phyloP scores from a whole-genome alignment of 2,329 filamentous ascomycete genomes.

The Cercospora sp. region DNA sequence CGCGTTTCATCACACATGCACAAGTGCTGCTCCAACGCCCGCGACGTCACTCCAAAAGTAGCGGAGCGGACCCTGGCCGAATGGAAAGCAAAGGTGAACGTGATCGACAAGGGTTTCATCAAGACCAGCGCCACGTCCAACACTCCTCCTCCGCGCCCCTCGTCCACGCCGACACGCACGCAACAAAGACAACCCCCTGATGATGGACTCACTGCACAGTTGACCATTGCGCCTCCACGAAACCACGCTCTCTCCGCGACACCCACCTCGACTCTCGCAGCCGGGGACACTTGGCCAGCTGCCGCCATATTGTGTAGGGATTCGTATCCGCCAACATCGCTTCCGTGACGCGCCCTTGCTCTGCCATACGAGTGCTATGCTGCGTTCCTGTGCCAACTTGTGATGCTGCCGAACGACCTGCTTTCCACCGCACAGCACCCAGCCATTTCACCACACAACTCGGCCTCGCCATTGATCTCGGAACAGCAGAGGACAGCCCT shows the following conservation, averaged over 20 bases:
- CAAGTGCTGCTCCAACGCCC: background rate
- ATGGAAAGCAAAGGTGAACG: background rate
- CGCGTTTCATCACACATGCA: background rate
- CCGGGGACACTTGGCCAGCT: background rate
- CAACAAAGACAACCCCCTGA: background rate
- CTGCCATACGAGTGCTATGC: slow-evolving; percentile 6
- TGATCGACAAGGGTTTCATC: background rate
- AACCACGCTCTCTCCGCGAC: background rate
- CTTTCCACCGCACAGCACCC: slow-evolving; percentile 6
- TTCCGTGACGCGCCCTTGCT: background rate
- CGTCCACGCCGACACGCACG: background rate
- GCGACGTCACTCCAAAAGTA: background rate
- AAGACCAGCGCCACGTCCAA: background rate
- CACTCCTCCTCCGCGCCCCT: background rate
- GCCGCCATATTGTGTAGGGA: slow-evolving; percentile 4
- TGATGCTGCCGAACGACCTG: slow-evolving; percentile 11
- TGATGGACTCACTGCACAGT: background rate
- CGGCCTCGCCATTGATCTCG: slow-evolving; percentile 25
- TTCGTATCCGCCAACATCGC: background rate
- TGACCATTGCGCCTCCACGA: background rate
- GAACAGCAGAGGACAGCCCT: slow-evolving; percentile 19
- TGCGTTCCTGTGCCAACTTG: slow-evolving; percentile 11
- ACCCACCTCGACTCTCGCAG: background rate
- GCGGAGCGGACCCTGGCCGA: background rate
- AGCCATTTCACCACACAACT: slow-evolving; percentile 26